These are phyloP conservation scores for Didymella glomerata DNA, from an alignment of 2,329 filamentous ascomycete species.

Conservation along the genomic window DNA sequence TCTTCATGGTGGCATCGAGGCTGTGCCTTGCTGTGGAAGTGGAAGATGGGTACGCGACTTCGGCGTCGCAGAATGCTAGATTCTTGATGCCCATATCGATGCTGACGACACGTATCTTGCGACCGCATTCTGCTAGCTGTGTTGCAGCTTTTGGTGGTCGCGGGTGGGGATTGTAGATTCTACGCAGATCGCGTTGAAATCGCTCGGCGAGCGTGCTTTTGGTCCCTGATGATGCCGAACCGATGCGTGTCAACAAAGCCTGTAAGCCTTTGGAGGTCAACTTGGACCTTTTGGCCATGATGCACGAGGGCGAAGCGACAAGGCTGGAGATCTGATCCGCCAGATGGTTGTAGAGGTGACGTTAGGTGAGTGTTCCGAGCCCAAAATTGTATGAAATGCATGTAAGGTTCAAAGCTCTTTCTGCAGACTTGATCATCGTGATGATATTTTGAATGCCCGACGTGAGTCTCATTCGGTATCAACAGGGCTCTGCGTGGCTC, in stretches of 20 bases:
- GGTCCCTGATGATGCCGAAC: constrained; percentile 66
- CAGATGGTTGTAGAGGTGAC: background rate
- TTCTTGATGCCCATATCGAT: constrained; percentile 88
- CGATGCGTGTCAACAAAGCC: constrained; percentile 67
- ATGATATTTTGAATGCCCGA: background rate
- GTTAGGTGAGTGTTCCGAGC: background rate
- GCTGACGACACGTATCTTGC: constrained; percentile 66
- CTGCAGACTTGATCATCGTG: background rate
- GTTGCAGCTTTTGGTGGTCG: constrained; percentile 33
- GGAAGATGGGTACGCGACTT: constrained; percentile 35
- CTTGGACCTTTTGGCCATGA: constrained; percentile 29
- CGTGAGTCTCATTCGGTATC: background rate
- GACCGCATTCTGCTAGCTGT: background rate
- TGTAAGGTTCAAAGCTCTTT: background rate
- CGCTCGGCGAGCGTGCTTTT: constrained; percentile 65
- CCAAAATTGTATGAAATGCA: background rate
- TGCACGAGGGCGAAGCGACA: background rate
- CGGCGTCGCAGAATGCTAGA: constrained; percentile 74
- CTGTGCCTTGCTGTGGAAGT: background rate
- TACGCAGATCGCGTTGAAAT: constrained; percentile 54
- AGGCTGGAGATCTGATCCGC: background rate
- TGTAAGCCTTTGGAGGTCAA: constrained; percentile 64
- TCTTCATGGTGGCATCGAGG: constrained; percentile 32
- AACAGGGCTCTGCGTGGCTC: background rate
- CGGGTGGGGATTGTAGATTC: constrained; percentile 7